These are phyloP conservation scores for Russula sp. DNA, from an alignment of 768 basidiomycete species.

Conservation along the genomic window DNA sequence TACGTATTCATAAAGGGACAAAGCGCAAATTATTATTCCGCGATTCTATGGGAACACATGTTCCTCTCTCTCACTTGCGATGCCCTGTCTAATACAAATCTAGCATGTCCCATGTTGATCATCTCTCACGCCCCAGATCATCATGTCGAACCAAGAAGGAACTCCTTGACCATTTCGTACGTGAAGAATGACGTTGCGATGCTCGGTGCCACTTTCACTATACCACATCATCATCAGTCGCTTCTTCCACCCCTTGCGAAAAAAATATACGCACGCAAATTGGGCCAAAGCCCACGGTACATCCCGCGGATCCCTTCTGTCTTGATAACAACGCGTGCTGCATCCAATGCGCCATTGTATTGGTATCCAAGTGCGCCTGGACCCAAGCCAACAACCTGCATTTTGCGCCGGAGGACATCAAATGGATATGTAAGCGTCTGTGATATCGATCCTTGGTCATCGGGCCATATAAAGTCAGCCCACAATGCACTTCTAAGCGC, in stretches of 20 bases:
- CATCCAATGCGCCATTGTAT: slow-evolving; percentile 79
- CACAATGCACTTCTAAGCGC: background rate
- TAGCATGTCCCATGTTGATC: slow-evolving; percentile 10
- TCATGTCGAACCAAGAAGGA: slow-evolving; percentile 34
- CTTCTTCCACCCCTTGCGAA: too few species aligned
- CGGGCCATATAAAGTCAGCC: slow-evolving; percentile 9
- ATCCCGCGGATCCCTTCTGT: slow-evolving; percentile 71
- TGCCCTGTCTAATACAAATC: slow-evolving; percentile 14
- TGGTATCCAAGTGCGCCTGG: slow-evolving; percentile 47
- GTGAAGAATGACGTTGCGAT: slow-evolving; percentile 84
- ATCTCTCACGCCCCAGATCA: slow-evolving; percentile 3
- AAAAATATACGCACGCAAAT: slow-evolving; percentile 53
- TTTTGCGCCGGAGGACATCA: slow-evolving; percentile 89
- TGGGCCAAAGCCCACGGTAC: slow-evolving; percentile 86
- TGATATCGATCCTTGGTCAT: slow-evolving; percentile 65
- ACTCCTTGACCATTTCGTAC: slow-evolving; percentile 60
- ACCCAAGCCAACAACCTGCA: slow-evolving; percentile 84
- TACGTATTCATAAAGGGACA: slow-evolving; percentile 4
- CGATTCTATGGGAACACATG: background rate
- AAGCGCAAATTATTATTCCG: background rate
- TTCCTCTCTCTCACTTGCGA: background rate
- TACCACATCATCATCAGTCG: slow-evolving; percentile 7
- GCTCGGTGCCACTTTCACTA: slow-evolving; percentile 88
- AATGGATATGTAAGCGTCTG: slow-evolving; percentile 95
- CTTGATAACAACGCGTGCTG: slow-evolving; percentile 56